Evolutionary conservation across 164 flowering plant species (phyloP).

Genomic region (Taxillus chinensis): DNA sequence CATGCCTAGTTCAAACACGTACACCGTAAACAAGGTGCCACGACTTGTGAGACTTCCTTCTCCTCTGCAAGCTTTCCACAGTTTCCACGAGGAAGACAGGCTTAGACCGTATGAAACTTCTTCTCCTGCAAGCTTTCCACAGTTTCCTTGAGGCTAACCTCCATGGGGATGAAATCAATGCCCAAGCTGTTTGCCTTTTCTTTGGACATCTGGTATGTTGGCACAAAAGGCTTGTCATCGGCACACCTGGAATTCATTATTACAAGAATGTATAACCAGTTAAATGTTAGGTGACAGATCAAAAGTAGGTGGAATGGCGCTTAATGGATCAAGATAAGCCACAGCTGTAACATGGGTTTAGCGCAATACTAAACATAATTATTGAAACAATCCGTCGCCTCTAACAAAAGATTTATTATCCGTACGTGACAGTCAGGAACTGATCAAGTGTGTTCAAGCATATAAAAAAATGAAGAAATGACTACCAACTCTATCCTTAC

Average conservation of each 20-base stretch:
- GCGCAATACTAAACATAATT: no score
- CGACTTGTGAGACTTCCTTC: not conserved
- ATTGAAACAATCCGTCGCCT: no score
- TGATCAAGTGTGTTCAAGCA: no score
- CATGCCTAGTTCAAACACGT: no score
- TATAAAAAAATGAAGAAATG: not conserved
- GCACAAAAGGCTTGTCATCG: constrained; percentile 53
- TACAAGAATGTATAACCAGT: not conserved
- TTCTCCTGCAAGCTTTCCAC: constrained; percentile 59
- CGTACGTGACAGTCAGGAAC: no score
- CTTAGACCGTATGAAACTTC: not conserved
- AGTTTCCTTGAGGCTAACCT: constrained; percentile 60
- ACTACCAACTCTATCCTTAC: constrained; percentile 11
- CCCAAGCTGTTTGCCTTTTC: constrained; percentile 52
- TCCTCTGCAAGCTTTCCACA: constrained; percentile 51
- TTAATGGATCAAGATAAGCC: no score
- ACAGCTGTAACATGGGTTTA: no score
- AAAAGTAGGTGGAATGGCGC: no score
- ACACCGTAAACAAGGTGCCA: no score
- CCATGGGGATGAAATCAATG: constrained; percentile 41
- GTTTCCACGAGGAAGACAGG: constrained; percentile 46
- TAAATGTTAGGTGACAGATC: no score
- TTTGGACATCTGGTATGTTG: constrained; percentile 47
- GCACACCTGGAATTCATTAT: constrained; percentile 42
- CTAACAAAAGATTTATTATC: no score